Base-by-base conservation (phyloP, 2,329 filamentous ascomycete genomes). In the Cadophora sp. region DNA sequence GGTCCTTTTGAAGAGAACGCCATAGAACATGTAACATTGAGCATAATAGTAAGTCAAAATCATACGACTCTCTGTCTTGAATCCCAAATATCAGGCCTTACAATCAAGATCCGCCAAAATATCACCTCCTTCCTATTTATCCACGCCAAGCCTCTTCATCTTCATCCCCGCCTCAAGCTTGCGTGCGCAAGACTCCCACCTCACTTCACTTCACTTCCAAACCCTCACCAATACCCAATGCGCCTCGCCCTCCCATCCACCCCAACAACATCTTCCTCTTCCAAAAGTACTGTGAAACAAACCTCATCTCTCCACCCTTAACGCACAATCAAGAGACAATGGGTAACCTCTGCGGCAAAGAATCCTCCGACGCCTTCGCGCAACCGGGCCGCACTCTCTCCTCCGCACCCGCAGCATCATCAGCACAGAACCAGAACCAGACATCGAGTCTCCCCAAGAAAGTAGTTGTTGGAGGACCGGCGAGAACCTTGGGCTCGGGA, bases 311-410 rank as follows among this genome's bases (percentile, higher is more conserved):
- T 27, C 37, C 53, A 19, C 26, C 27, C 29, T 19, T 19, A 6
- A 40, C 5, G 11, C 55, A 16, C 24, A 19, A 11, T 43, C 34
- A 68, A 79, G 8, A 37, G 7, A 37, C 68, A 72, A 97, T 97
- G 94, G 94, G 94, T 68, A 95, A 93, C 79, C 86, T 93, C 81
- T 97, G 92, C 83, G 92, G 93, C 78, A 94, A 93, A 79, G 85
- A 92, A 78, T 85, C 87, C 37, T 81, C 87, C 71, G 89, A 92
- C 74, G 84, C 87, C 79, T 96, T 94, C 82, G 81, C 87, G 63
- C 87, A 87, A 64, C 90, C 91, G 60, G 93, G 93, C 68, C 91
- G 92, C 64, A 86, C 89, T 46, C 84, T 97, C 65, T 91, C 88
- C 73, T 84, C 89, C 9, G 72, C 73, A 3, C 73, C 75, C 1